Conservation (phyloP, 208 protist genomes). For the Trypanosoma caninum region DNA sequence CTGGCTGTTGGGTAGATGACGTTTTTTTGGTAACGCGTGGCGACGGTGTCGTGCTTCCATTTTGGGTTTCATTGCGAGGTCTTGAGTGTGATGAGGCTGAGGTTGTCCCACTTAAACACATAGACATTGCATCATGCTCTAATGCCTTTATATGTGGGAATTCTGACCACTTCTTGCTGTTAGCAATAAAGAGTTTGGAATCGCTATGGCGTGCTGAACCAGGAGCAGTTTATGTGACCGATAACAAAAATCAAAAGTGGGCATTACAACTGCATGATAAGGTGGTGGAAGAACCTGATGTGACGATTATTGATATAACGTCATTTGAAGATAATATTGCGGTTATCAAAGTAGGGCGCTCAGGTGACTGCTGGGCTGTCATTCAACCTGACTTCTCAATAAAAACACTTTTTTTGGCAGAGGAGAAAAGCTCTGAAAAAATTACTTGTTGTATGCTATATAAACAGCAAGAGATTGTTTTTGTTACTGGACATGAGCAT, state of each 20-base stretch:
- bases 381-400: neutral
- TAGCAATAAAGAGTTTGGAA: conserved; percentile 11
- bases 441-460: conserved; percentile 25
- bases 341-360: conserved; percentile 16
- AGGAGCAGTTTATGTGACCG: conserved; percentile 16
- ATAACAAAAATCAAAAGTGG: conserved; percentile 8
- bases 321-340: conserved; percentile 17
- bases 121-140: conserved; percentile 10
- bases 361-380: conserved; percentile 18
- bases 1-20: conserved; percentile 21
- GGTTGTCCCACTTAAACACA: conserved; percentile 8
- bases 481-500: conserved; percentile 22
- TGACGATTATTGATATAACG: conserved; percentile 16
- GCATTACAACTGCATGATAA: neutral
- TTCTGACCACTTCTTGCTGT: conserved; percentile 14
- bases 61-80: conserved; percentile 8
- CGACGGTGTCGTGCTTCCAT: conserved; percentile 17
- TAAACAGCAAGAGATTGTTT: conserved; percentile 15
- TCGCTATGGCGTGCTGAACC: conserved; percentile 13
- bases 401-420: conserved; percentile 15
- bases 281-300: neutral
- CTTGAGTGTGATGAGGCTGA: neutral
- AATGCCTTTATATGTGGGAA: conserved; percentile 13
- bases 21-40: conserved; percentile 19
- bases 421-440: conserved; percentile 17